Conservation (phyloP, 768 basidiomycete species). For the Collybia nuda region DNA sequence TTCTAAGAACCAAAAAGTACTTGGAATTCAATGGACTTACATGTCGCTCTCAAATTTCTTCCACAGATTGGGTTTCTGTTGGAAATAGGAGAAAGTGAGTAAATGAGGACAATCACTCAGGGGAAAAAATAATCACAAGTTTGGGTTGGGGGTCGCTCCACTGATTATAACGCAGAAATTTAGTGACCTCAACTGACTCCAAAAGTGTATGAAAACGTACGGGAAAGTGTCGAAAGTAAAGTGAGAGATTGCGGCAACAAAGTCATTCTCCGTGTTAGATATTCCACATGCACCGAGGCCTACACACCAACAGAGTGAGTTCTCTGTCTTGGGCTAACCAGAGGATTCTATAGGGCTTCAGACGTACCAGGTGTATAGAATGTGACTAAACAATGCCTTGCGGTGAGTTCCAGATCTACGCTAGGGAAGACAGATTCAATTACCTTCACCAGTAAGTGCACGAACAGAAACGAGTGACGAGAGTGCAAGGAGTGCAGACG, state of each 20-base stretch:
- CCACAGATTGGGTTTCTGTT: conserved; percentile 67
- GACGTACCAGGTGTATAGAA: too few relatives aligned
- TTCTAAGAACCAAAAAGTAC: conserved; percentile 1
- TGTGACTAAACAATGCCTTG: too few relatives aligned
- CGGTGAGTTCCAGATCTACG: too few relatives aligned
- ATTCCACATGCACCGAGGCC: conserved; percentile 69
- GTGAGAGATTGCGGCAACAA: conserved; percentile 59
- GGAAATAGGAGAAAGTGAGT: conserved; percentile 43
- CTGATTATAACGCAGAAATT: not conserved
- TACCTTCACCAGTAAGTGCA: too few relatives aligned
- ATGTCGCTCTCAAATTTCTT: conserved; percentile 41
- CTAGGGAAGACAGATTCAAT: too few relatives aligned
- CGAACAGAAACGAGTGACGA: too few relatives aligned
- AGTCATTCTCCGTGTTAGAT: conserved; percentile 47
- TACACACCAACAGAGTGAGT: conserved; percentile 23
- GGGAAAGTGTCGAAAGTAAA: conserved; percentile 58
- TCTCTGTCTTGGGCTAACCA: too few relatives aligned
- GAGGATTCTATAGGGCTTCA: too few relatives aligned
- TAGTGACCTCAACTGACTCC: too few relatives aligned
- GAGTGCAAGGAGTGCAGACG: too few relatives aligned
- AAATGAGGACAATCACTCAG: not conserved
- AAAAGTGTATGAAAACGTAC: conserved; percentile 34
- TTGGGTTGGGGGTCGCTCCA: conserved; percentile 3
- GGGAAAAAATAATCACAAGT: not conserved
- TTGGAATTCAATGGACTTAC: conserved; percentile 33